Evolutionary conservation across 75 land plant species (phyloP), one percentile per base, ranked within the genome.

Genomic region (Larix kaempferi): DNA sequence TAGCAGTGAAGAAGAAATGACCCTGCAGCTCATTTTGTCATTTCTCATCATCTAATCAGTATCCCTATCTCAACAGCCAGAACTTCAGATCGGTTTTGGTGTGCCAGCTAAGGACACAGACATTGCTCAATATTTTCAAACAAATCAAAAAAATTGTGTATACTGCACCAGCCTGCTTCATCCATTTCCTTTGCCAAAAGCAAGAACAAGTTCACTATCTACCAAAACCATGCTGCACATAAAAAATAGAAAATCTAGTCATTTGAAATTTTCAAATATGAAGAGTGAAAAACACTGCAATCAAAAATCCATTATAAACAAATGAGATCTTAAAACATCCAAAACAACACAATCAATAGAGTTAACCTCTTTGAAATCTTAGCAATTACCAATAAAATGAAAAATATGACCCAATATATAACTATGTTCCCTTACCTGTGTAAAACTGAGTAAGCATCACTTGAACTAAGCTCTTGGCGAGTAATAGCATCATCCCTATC

Each of bases 401-500:
- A 73, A 73, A 57, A 21, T 22, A 69, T 69, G 33, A 17, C 16
- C 74, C 16, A 74, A 59, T 16, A 19, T 41, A n/a, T 16, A 59
- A 26, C 41, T 16, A 10, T 41, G 65, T 58, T 35, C 5, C 52
- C 76, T 72, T 26, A 89, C 91, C 91, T 81, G 72, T 86, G 84
- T 57, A 89, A 86, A 35, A 52, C 80, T 10, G 84, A 78, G 56
- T 82, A 83, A 37, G 62, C 27, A 25, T 84, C 75, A 23, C 82
- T 84, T 14, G 52, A 16, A 64, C 86, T 82, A 39, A 78, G 57
- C 74, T 57, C 59, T 72, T 62, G 49, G 3, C 88, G 78, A 74
- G 81, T 71, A 27, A 84, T 21, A 11, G 92, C 90, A n/a, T 27
- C 85, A 59, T 89, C 84, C 29, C 88, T 86, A 69, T 87, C 86